Evolutionary conservation across 805 yeast genomes (phyloP).

Genomic region (Alloascoidea africana): DNA sequence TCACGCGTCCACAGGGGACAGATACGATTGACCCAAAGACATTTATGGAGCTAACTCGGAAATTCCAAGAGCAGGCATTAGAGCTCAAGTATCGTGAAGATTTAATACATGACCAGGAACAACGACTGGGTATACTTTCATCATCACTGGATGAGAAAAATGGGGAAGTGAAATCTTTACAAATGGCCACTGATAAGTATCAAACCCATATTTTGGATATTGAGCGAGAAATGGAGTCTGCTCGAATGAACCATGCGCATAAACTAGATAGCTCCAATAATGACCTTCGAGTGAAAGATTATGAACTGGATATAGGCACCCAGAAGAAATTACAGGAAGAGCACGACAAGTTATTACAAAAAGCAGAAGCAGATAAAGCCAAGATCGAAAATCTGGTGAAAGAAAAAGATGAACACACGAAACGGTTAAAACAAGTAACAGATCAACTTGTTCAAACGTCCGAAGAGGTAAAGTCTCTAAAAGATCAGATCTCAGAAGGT

Average conservation of each 20-base stretch:
- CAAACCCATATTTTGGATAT: background rate
- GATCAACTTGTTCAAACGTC: background rate
- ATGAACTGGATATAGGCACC: background rate
- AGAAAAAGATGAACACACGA: slow-evolving; percentile 1
- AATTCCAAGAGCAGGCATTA: background rate
- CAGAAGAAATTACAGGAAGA: background rate
- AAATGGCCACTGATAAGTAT: background rate
- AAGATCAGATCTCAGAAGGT: background rate
- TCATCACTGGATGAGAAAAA: background rate
- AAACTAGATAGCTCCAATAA: background rate
- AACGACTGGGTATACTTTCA: background rate
- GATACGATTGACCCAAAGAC: too few relatives aligned
- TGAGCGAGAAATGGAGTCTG: background rate
- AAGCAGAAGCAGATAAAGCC: background rate
- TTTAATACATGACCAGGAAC: background rate
- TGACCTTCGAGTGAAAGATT: background rate
- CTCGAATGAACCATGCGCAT: background rate
- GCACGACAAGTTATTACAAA: background rate
- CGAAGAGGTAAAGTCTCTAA: background rate
- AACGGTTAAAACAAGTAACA: background rate
- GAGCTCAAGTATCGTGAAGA: background rate
- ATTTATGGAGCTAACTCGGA: too few relatives aligned
- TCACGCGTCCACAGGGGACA: too few relatives aligned
- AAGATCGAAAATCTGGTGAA: background rate
- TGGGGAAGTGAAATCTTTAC: background rate